Conservation (phyloP, 1,284 basidiomycete species). For the Naganishia liquefaciens region DNA sequence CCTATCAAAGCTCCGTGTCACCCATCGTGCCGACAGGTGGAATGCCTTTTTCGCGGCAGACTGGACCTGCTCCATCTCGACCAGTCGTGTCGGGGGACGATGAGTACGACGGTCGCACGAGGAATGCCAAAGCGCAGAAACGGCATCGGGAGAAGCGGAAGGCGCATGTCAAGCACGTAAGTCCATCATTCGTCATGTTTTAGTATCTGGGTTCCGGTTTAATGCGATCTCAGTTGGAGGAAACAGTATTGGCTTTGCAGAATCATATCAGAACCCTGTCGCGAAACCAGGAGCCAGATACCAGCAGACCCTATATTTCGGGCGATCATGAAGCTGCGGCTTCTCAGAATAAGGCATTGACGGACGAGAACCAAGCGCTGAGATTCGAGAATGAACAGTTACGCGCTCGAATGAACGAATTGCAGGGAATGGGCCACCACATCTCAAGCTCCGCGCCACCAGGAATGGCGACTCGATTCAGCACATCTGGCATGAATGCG, state of each 20-base stretch:
- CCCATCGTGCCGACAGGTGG: conserved; percentile 14
- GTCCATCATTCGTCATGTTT: conserved; percentile 36
- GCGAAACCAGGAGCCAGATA: conserved; percentile 3
- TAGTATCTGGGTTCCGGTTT: background rate
- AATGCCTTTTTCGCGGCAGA: background rate
- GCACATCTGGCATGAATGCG: background rate
- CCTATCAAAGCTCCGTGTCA: conserved; percentile 21
- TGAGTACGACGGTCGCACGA: conserved; percentile 53
- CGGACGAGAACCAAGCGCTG: conserved; percentile 19
- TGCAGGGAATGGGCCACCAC: conserved; percentile 1
- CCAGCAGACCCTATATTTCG: background rate
- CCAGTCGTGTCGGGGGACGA: conserved; percentile 32
- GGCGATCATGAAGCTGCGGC: background rate
- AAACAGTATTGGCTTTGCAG: conserved; percentile 23
- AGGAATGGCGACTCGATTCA: background rate
- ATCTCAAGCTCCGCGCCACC: background rate
- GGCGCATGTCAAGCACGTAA: conserved; percentile 84
- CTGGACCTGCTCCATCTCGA: background rate
- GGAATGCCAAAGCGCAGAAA: conserved; percentile 85
- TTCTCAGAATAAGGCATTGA: conserved; percentile 7
- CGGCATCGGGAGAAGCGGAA: conserved; percentile 88
- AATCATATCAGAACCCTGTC: conserved; percentile 16
- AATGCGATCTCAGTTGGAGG: conserved; percentile 7
- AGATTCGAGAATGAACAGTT: conserved; percentile 15
- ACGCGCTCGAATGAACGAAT: conserved; percentile 2